Percentiles rank a stretch among this genome's conserved stretches.
Evolutionary conservation across 169 alveolate species (phyloP).

Genomic region (Plasmodium malariae): DNA sequence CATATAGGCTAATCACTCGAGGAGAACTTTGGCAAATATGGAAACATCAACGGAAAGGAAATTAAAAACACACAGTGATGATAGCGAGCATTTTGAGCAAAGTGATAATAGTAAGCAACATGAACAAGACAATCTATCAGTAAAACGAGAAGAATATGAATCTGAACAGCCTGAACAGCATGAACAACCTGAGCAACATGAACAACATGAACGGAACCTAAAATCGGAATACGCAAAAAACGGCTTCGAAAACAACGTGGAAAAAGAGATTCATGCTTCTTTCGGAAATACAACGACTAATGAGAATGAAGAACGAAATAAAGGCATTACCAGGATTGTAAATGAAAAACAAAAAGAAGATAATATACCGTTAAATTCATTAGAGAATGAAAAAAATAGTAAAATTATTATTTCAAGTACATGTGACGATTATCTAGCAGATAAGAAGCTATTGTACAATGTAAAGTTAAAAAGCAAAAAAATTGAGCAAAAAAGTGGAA

Average conservation of each 20-base stretch:
- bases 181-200: neutral
- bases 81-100: neutral
- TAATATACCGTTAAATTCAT: neutral
- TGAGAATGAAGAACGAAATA: neutral
- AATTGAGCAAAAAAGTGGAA: neutral
- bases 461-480: slow-evolving; percentile 17
- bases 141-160: neutral
- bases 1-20: neutral
- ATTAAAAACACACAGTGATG: neutral
- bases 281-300: neutral
- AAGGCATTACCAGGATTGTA: neutral
- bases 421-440: neutral
- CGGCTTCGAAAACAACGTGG: neutral
- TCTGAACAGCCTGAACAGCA: too few relatives aligned
- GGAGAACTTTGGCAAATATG: neutral
- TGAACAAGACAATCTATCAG: neutral
- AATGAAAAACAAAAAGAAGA: slow-evolving; percentile 2
- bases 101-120: neutral
- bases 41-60: neutral
- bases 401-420: neutral
- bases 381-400: slow-evolving; percentile 1
- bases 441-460: neutral
- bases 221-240: neutral
- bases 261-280: neutral
- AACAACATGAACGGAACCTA: neutral